Conservation (phyloP, 768 basidiomycete genomes). For the Tremella yokohamensis region DNA sequence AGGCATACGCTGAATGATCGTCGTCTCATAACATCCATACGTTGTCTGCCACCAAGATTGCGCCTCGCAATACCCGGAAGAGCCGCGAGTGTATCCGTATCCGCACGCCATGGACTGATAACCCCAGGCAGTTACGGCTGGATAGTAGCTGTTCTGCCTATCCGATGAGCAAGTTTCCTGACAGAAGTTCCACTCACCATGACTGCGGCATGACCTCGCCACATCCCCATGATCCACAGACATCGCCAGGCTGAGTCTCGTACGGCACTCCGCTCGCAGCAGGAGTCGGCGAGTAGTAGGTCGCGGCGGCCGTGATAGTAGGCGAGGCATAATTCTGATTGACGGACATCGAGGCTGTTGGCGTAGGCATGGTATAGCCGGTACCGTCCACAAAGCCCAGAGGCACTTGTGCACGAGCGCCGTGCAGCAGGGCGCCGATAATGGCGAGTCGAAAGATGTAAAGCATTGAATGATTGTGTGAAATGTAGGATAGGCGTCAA, state of each 20-base stretch:
- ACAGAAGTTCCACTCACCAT: constrained; percentile 7
- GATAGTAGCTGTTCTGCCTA: constrained; percentile 25
- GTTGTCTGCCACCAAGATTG: constrained; percentile 24
- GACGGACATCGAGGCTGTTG: neutral
- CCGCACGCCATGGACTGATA: constrained; percentile 30
- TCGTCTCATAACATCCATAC: constrained; percentile 34
- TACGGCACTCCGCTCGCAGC: constrained; percentile 11
- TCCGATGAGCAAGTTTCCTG: neutral
- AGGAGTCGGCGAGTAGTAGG: constrained; percentile 22
- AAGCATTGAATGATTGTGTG: too few species aligned
- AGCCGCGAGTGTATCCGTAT: constrained; percentile 21
- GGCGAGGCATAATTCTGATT: neutral
- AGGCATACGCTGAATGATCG: constrained; percentile 28
- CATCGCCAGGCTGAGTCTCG: constrained; percentile 15
- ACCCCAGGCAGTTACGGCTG: constrained; percentile 23
- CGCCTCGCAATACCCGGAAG: constrained; percentile 18
- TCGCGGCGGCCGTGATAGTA: constrained; percentile 4
- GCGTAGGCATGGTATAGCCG: neutral
- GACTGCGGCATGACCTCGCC: constrained; percentile 20
- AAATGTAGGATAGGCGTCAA: too few species aligned
- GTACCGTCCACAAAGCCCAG: constrained; percentile 7
- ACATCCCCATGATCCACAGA: constrained; percentile 31
- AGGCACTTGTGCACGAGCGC: neutral
- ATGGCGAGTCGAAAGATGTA: too few species aligned
- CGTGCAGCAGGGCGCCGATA: too few species aligned